Conservation (phyloP, 139 green algal species). For the Desmodesmus armatus region DNA sequence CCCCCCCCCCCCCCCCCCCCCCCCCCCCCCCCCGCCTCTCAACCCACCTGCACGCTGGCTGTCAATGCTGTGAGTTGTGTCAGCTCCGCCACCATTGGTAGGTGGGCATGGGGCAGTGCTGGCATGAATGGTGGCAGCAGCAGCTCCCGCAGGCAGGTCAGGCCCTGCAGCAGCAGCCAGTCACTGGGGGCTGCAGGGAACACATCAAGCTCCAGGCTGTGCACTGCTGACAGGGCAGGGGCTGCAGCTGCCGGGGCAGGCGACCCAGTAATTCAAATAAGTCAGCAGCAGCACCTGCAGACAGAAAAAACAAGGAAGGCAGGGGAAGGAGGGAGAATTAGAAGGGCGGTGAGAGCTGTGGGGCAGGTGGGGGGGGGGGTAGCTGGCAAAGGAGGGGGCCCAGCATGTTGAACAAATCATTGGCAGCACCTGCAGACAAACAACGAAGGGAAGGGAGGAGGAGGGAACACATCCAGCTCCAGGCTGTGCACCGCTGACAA, state of each 20-base stretch:
- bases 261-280: background rate
- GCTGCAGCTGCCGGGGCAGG: conserved; percentile 10
- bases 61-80: conserved; percentile 6
- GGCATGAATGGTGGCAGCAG: conserved; percentile 28
- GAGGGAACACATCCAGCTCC: conserved; percentile 33
- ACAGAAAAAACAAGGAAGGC: background rate
- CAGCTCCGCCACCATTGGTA: background rate
- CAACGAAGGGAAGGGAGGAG: background rate
- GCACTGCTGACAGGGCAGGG: background rate
- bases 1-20: no score
- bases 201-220: conserved; percentile 26
- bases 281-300: background rate
- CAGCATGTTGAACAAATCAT: background rate
- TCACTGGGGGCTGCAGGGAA: background rate
- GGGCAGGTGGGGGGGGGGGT: background rate
- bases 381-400: background rate
- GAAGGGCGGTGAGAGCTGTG: no score
- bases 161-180: conserved; percentile 1
- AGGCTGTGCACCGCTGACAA: background rate
- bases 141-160: conserved; percentile 20
- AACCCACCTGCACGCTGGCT: conserved; percentile 27
- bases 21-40: no score
- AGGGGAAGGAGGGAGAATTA: no score
- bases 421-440: conserved; percentile 18
- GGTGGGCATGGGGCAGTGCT: conserved; percentile 21